Base-by-base conservation (phyloP, 768 basidiomycete species). In the Suillus plorans region DNA sequence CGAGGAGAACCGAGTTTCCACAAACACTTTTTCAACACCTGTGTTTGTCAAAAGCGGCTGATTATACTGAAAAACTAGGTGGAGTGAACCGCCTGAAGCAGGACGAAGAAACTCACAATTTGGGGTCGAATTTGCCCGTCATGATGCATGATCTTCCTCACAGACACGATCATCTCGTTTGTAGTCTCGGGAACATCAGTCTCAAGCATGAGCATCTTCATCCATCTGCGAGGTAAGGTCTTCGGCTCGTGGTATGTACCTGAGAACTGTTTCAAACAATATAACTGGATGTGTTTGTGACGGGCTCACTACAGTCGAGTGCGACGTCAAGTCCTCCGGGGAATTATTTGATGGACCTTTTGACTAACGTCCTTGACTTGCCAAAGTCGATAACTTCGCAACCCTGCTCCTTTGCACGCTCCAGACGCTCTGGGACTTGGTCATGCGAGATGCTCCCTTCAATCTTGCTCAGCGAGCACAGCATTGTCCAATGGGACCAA, bases 211-310 rank as follows among this genome's bases (percentile, higher is more conserved):
- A 91, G 77, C 25, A 84, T 73, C 77, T 89, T 89, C 73, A 90
- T 86, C 39, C 86, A 80, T 70, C 88, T 90, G 77, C 90, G 90
- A 4, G 84, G 69, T 31, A 87, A 64, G 0, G 82, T 79, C 78
- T 91, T 89, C 22, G 89, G 88, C 69, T 90, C 84, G 71, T 90
- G 89, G 83, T 90, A 91, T 4, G 87, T 85, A 10, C 81, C 83
- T 81, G 47, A 58, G 41, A 41, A 39, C 22, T 22, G 20, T 50
- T 8, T 16, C 31, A 20, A 42, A 44, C 5, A 47, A 64, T 18
- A 14, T 9, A 20, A 50, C 3, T 41, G 39, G 12, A 4, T 20
- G 14, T 39, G 69, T 71, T 58, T 56, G 76, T 74, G 28, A 31
- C 53, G 25, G 25, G 69, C 62, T 57, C 67, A 65, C 77, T 83